Evolutionary conservation across 768 basidiomycete genomes (phyloP), one percentile per base, ranked within the genome.

Genomic region (Naganishia randhawae): DNA sequence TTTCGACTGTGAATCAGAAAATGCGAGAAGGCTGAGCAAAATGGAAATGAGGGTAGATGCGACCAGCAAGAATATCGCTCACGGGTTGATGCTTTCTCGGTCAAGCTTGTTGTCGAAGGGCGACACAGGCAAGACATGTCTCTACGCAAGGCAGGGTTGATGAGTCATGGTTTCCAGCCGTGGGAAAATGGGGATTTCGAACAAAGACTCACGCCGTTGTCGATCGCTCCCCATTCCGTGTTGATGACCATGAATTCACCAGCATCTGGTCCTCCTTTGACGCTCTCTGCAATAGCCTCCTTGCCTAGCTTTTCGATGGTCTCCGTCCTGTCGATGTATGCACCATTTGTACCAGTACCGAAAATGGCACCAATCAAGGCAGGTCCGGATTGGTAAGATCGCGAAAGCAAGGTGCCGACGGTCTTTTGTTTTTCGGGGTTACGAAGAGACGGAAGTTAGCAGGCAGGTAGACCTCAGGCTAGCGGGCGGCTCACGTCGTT

Each of bases 141-240:
- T 87, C 88, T 94, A 71, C 9, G n/a, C 32, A 31, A 8, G 53
- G 66, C 65, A 55, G 37, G 41, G 51, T 50, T n/a, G 54, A 9
- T 62, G 41, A 63, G 50, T 25, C n/a, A 6, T 29, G 33, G 50
- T 39, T 45, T 37, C 54, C 51, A 19, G 54, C 14, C 41, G n/a
- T n/a, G n/a, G n/a, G 45, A 42, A 16, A 55, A 55, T 27, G 19
- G 33, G 13, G 39, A 22, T 11, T 51, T 27, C 1, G 27, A 14
- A 16, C 22, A 1, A 48, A n/a, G 42, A 80, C 86, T 73, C 77
- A 92, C 92, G 57, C 87, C 85, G 80, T 96, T 98, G 80, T 99
- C 91, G 81, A 98, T 96, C 29, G 87, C 96, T 70, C 96, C 96
- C 96, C 95, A 98, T 82, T 98, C 96, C 8, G 91, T 91, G 81